Evolutionary conservation across 495 filamentous ascomycete genomes (phyloP).

Genomic region (Penicillium crystallinum): DNA sequence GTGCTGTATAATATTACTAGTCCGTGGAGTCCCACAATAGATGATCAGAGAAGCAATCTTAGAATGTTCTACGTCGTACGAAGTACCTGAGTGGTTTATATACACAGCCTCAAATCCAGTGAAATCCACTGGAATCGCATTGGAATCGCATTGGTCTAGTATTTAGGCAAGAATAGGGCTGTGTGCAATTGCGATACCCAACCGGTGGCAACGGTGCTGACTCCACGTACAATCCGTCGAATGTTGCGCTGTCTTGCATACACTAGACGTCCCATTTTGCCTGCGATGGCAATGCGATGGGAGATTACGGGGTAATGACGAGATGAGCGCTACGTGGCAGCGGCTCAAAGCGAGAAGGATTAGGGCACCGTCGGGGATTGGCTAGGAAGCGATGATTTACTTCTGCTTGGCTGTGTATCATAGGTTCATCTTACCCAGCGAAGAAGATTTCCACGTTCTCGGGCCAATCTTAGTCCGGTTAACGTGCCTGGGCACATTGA

Average conservation of each 20-base stretch:
- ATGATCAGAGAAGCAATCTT: background rate
- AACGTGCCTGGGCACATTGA: background rate
- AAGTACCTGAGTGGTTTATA: background rate
- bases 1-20: constrained; percentile 1
- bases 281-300: background rate
- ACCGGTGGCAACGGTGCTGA: background rate
- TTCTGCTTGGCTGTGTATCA: background rate
- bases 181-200: constrained; percentile 1
- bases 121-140: too few species aligned
- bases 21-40: constrained; percentile 1
- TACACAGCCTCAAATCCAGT: too few species aligned
- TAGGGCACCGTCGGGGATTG: background rate
- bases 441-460: background rate
- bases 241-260: constrained; percentile 11
- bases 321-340: constrained; percentile 22
- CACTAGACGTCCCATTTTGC: background rate
- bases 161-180: background rate
- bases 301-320: background rate
- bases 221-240: background rate
- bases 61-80: background rate
- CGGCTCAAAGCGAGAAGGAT: constrained; percentile 8
- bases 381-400: background rate
- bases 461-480: background rate
- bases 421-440: background rate
- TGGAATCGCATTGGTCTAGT: background rate